Percentiles rank a stretch among this genome's conserved stretches.
These are phyloP conservation scores for Aspergillus novoparasiticus DNA, from an alignment of 2,329 filamentous ascomycete species.

Conservation along the genomic window DNA sequence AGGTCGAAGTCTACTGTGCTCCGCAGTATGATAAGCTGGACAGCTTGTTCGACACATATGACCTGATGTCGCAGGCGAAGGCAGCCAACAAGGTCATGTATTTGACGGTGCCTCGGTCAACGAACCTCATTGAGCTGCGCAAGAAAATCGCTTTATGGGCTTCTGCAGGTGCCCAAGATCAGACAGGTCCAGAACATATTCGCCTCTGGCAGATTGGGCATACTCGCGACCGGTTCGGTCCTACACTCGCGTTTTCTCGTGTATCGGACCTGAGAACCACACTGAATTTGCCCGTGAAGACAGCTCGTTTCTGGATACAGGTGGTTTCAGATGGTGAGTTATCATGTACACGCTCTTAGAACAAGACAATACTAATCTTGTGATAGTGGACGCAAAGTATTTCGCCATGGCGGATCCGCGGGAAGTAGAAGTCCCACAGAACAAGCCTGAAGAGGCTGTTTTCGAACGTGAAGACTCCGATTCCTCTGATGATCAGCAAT, in stretches of 20 bases:
- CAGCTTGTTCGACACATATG: constrained; percentile 48
- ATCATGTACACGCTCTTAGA: not conserved
- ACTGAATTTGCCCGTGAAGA: constrained; percentile 29
- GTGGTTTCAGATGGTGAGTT: constrained; percentile 39
- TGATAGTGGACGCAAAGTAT: constrained; percentile 35
- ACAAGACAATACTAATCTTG: constrained; percentile 10
- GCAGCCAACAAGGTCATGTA: constrained; percentile 37
- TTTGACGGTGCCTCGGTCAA: constrained; percentile 36
- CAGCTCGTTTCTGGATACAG: constrained; percentile 43
- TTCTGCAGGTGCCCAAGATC: constrained; percentile 25
- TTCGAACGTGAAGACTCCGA: constrained; percentile 31
- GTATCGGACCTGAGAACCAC: constrained; percentile 35
- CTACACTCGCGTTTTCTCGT: constrained; percentile 38
- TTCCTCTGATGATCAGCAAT: constrained; percentile 23
- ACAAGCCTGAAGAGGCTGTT: constrained; percentile 35
- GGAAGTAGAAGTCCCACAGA: constrained; percentile 21
- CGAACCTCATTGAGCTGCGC: constrained; percentile 40
- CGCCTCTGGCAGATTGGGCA: constrained; percentile 46
- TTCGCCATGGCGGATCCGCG: constrained; percentile 41
- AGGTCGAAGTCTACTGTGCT: constrained; percentile 45
- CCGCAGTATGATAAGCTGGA: constrained; percentile 34
- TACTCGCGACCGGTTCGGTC: constrained; percentile 33
- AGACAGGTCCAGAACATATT: constrained; percentile 35
- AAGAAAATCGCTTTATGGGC: constrained; percentile 38
- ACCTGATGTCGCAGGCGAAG: constrained; percentile 45